phyloP scores from a whole-genome alignment of 2,329 filamentous ascomycete species.

The Westerdykella aurantiaca region DNA sequence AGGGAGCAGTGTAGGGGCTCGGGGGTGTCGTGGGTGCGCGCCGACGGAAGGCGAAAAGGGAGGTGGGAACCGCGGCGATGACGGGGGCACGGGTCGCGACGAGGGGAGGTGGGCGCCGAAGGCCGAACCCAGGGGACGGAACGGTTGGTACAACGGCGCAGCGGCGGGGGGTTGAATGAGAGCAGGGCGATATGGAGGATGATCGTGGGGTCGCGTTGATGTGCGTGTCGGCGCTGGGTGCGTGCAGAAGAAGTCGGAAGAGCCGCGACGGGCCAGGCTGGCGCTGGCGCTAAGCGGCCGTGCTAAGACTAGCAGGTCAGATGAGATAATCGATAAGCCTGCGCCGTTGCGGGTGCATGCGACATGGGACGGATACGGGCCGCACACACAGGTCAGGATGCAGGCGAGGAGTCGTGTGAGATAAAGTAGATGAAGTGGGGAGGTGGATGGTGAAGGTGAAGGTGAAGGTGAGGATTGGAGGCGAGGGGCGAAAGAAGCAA shows the following conservation, averaged over 20 bases:
- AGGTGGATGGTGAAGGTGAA: neutral
- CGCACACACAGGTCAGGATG: neutral
- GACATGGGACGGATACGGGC: neutral
- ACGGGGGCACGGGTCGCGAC: slow-evolving; percentile 11
- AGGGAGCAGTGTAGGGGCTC: slow-evolving; percentile 1
- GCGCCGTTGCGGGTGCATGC: neutral
- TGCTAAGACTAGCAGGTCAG: slow-evolving; percentile 3
- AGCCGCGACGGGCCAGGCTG: slow-evolving; percentile 11
- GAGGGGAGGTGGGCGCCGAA: too few relatives aligned
- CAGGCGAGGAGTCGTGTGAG: too few relatives aligned
- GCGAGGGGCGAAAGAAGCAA: too few relatives aligned
- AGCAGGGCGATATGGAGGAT: slow-evolving; percentile 13
- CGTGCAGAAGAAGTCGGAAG: slow-evolving; percentile 6
- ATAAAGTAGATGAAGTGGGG: neutral
- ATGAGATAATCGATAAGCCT: slow-evolving; percentile 19
- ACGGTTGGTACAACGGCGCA: too few relatives aligned
- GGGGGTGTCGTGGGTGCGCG: neutral
- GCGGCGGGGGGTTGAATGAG: slow-evolving; percentile 5
- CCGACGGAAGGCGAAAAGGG: too few relatives aligned
- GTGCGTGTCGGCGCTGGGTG: slow-evolving; percentile 4
- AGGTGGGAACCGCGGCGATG: too few relatives aligned
- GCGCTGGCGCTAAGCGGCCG: slow-evolving; percentile 4
- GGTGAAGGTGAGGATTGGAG: too few relatives aligned
- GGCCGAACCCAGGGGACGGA: too few relatives aligned
- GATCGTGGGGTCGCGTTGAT: slow-evolving; percentile 11